Percentiles rank a stretch among this genome's conserved stretches.
Conservation (phyloP, 148 eudicot genomes). For the Drosera capensis region DNA sequence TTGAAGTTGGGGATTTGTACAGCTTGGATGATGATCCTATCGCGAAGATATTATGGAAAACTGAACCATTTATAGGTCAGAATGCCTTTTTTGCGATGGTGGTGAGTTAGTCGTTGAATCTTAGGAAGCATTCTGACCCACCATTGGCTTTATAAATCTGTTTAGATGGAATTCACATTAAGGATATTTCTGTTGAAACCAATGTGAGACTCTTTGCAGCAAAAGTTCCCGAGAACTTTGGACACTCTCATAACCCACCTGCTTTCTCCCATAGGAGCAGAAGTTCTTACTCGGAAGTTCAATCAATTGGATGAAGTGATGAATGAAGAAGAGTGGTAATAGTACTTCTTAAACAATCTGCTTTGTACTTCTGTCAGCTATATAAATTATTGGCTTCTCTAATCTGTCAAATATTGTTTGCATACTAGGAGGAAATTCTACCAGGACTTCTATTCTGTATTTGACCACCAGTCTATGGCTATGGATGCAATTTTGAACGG, state of each 20-base stretch:
- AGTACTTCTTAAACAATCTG: slow-evolving; percentile 1
- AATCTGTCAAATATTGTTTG: slow-evolving; percentile 7
- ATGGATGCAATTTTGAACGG: slow-evolving; percentile 69
- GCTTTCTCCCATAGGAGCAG: slow-evolving; percentile 82
- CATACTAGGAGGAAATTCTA: slow-evolving; percentile 51
- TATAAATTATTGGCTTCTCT: background rate
- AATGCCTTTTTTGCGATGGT: slow-evolving; percentile 54
- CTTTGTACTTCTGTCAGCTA: background rate
- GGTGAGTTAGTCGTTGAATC: slow-evolving; percentile 60
- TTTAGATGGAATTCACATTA: no score
- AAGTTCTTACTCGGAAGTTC: slow-evolving; percentile 81
- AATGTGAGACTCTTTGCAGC: slow-evolving; percentile 28
- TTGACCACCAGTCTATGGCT: slow-evolving; percentile 65
- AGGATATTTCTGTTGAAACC: background rate
- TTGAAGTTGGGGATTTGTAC: slow-evolving; percentile 11
- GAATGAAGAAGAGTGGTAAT: slow-evolving; percentile 53
- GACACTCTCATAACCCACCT: slow-evolving; percentile 70
- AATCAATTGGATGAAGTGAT: slow-evolving; percentile 63
- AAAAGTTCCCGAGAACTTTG: slow-evolving; percentile 72
- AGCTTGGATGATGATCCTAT: slow-evolving; percentile 58
- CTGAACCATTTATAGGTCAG: slow-evolving; percentile 46
- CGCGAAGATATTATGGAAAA: slow-evolving; percentile 58
- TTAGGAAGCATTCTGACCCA: no score
- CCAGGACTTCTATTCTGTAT: slow-evolving; percentile 58
- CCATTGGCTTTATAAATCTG: no score